Percentiles rank a stretch among this genome's conserved stretches.
These are phyloP conservation scores for Nakaseomyces sp. DNA, from an alignment of 1,139 yeast genomes.

Conservation along the genomic window DNA sequence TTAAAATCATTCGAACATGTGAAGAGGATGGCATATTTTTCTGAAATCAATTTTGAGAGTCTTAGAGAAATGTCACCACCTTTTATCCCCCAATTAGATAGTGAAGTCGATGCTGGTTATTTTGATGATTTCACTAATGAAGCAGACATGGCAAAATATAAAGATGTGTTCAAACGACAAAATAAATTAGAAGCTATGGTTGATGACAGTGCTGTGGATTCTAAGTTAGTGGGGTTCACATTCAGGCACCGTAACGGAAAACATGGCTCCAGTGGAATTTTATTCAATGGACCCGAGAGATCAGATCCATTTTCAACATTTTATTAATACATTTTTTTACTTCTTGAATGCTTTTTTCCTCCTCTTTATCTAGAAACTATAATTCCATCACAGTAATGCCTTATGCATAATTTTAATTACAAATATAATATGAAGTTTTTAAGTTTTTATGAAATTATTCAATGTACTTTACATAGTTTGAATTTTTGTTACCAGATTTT, in stretches of 20 bases:
- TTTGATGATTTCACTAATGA: constrained; percentile 96
- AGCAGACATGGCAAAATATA: constrained; percentile 94
- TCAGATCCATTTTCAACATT: constrained; percentile 38
- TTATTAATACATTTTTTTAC: constrained; percentile 19
- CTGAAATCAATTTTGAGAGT: constrained; percentile 69
- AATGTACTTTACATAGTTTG: too few relatives aligned
- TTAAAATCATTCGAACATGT: constrained; percentile 73
- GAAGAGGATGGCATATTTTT: constrained; percentile 68
- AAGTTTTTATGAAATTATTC: too few relatives aligned
- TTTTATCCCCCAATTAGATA: constrained; percentile 91
- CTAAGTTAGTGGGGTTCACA: constrained; percentile 91
- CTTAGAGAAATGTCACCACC: constrained; percentile 76
- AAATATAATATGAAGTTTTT: background rate
- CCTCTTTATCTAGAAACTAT: too few relatives aligned
- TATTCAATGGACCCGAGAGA: constrained; percentile 32
- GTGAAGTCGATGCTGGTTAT: constrained; percentile 97
- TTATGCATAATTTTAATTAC: background rate
- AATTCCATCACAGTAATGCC: too few relatives aligned
- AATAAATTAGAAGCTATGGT: constrained; percentile 76
- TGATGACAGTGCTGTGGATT: constrained; percentile 53
- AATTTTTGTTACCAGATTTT: too few relatives aligned
- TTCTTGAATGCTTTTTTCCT: too few relatives aligned
- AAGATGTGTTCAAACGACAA: constrained; percentile 88
- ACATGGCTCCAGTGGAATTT: constrained; percentile 34
- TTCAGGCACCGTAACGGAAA: constrained; percentile 74